Base-by-base conservation (phyloP, 2,329 filamentous ascomycete genomes). In the Whalleya microplaca region DNA sequence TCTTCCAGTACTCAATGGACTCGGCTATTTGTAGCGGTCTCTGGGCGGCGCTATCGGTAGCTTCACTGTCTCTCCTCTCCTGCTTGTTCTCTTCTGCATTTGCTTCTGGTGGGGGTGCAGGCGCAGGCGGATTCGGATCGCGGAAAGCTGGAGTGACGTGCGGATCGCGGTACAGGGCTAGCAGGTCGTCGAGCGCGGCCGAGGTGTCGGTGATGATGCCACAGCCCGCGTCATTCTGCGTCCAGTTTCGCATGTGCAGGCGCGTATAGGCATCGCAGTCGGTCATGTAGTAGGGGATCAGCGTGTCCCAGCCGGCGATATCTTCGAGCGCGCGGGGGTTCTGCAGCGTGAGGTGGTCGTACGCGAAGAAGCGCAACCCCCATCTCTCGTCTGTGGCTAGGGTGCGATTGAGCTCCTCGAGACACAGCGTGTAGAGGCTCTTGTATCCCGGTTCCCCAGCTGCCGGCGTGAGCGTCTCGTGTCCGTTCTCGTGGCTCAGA, bases 261-360 rank as follows among this genome's bases (percentile, higher is more conserved):
- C 81, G 75, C 6, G 71, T 71, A 63, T 84, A 80, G 73, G 81
- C 78, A 65, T 84, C 82, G 69, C 81, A 85, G 64, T 86, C 83
- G 32, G 78, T 82, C 57, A 78, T 75, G 66, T 85, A 85, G 64
- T 80, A 86, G 0, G 83, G 80, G 41, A 87, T 84, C 55, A 81
- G 70, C 0, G 79, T 79, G 64, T 86, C 84, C 81, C 83, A 86
- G 0, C 76, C 80, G 19, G 83, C 76, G 7, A 84, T 75, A 44
- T 77, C 75, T 58, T 79, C 75, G 64, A 79, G 79, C 0, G 81
- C 78, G 7, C 68, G 72, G 10, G 79, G 79, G 63, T 86, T 85
- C 42, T 86, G 80, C 1, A 85, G 72, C 1, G 82, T 76, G 2
- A 87, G 73, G 59, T 81, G 79, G 65, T 86, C 83, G 70, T 85